Conservation (phyloP, 139 green algal genomes). For the Pleodorina starrii region DNA sequence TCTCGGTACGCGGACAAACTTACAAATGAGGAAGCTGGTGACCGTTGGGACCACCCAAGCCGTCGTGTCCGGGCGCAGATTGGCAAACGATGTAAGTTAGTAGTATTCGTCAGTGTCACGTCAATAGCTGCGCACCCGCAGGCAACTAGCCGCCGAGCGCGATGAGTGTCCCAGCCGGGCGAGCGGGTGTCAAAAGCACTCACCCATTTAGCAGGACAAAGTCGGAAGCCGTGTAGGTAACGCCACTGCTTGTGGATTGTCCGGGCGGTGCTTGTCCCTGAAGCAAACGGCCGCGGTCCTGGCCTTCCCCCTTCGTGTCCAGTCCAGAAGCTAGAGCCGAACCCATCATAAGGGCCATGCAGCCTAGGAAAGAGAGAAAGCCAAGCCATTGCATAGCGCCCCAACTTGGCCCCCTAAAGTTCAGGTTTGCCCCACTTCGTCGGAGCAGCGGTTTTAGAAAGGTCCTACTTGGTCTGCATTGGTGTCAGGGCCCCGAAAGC, state of each 20-base stretch:
- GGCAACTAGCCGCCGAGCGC: neutral
- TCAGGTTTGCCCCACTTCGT: neutral
- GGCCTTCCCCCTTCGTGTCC: neutral
- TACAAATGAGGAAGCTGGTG: conserved; percentile 50
- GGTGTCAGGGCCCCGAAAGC: neutral
- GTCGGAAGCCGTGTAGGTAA: neutral
- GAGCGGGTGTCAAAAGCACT: neutral
- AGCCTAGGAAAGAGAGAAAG: neutral
- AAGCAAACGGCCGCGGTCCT: neutral
- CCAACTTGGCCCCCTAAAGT: neutral
- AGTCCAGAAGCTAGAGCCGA: neutral
- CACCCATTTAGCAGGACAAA: conserved; percentile 46
- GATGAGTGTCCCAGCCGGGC: neutral
- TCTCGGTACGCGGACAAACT: no score
- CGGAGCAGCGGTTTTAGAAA: neutral
- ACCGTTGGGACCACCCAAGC: neutral
- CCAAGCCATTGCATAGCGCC: conserved; percentile 24
- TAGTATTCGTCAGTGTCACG: neutral
- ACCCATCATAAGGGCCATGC: neutral
- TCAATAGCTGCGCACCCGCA: neutral
- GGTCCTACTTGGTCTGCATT: neutral
- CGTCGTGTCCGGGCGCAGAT: no score
- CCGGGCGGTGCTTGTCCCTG: neutral
- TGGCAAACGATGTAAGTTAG: neutral
- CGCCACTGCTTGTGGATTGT: neutral